These are phyloP conservation scores for Lentinula detonsa DNA, from an alignment of 768 basidiomycete genomes.

Conservation along the genomic window DNA sequence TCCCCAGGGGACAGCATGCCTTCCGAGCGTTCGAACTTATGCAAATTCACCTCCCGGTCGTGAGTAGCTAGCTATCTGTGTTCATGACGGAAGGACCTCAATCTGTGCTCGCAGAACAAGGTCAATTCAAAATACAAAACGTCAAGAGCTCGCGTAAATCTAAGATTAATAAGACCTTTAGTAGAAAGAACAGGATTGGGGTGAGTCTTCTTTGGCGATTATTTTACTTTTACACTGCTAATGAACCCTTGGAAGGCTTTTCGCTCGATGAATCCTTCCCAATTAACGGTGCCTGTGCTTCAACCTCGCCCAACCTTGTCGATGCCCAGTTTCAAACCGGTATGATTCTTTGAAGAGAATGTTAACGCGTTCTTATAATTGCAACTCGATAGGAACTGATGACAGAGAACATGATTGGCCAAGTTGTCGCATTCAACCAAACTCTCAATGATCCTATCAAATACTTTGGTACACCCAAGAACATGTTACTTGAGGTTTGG, in stretches of 20 bases:
- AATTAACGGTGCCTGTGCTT: neutral
- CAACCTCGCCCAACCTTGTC: neutral
- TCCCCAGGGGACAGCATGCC: neutral
- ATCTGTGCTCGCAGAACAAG: neutral
- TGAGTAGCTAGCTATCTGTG: neutral
- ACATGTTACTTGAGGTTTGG: constrained; percentile 65
- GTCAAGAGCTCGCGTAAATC: neutral
- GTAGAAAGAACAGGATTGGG: constrained; percentile 4
- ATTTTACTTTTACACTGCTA: neutral
- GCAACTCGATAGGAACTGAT: neutral
- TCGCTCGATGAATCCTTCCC: neutral
- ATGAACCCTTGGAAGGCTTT: neutral
- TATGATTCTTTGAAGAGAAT: neutral
- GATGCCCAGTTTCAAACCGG: neutral
- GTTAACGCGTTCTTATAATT: neutral
- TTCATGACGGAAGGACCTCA: neutral
- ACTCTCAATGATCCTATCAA: constrained; percentile 5
- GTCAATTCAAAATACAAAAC: neutral
- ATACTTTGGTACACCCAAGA: constrained; percentile 64
- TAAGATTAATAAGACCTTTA: constrained; percentile 2
- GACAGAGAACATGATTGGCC: constrained; percentile 3
- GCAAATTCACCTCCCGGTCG: neutral
- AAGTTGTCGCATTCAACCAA: neutral
- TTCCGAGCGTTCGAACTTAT: neutral
- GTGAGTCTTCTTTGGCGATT: neutral